Percentiles rank a stretch among this genome's conserved stretches.
phyloP scores from a whole-genome alignment of 441 rosid species.

The Adansonia madagascariensis region DNA sequence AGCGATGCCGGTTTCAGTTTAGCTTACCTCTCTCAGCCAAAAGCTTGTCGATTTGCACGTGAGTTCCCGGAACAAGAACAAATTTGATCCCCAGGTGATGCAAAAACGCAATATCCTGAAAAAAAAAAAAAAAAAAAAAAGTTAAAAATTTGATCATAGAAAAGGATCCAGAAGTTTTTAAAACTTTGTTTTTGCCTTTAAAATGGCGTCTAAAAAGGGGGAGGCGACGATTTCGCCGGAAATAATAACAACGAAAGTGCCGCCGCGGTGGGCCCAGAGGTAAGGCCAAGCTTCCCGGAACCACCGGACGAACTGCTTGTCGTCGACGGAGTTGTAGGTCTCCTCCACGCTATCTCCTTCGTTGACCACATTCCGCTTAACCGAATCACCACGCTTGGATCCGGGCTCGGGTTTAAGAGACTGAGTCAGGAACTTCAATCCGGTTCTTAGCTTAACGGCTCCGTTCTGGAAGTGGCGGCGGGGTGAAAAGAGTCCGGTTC shows the following conservation, averaged over 20 bases:
- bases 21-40: conserved; percentile 76
- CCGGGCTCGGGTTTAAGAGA: conserved; percentile 17
- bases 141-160: background rate
- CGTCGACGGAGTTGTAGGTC: conserved; percentile 40
- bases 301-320: conserved; percentile 79
- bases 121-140: background rate
- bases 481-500: conserved; percentile 19
- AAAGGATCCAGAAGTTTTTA: background rate
- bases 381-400: conserved; percentile 19
- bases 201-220: conserved; percentile 61
- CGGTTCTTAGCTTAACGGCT: background rate
- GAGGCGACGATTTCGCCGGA: conserved; percentile 72
- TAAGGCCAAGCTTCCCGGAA: conserved; percentile 96
- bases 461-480: conserved; percentile 17
- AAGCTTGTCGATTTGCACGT: conserved; percentile 82
- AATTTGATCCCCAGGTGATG: conserved; percentile 88
- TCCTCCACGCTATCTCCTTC: conserved; percentile 40
- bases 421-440: conserved; percentile 15
- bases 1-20: background rate
- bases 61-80: conserved; percentile 89
- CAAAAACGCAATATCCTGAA: conserved; percentile 93
- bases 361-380: conserved; percentile 41
- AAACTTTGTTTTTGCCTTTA: conserved; percentile 51
- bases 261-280: conserved; percentile 78
- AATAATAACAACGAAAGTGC: conserved; percentile 75